These are phyloP conservation scores for Linderniella brevidens DNA, from an alignment of 257 asterid species.

Conservation along the genomic window DNA sequence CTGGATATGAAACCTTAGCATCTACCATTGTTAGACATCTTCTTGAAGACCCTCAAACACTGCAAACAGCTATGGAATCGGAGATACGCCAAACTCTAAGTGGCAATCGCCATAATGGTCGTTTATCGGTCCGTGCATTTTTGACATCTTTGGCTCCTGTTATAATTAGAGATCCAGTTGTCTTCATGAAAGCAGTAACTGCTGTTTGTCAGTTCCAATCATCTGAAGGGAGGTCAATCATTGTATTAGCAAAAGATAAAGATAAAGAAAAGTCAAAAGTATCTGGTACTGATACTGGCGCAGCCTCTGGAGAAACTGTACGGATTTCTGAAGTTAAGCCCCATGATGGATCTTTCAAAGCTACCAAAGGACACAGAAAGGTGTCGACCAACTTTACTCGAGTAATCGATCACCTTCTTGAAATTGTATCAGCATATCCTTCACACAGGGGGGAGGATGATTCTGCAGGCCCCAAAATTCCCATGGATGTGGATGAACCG, in stretches of 20 bases:
- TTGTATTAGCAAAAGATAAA: slow-evolving; percentile 57
- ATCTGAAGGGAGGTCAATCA: slow-evolving; percentile 73
- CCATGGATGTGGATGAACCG: slow-evolving; percentile 90
- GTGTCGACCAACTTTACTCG: slow-evolving; percentile 69
- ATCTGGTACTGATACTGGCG: slow-evolving; percentile 44
- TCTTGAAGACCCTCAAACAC: slow-evolving; percentile 91
- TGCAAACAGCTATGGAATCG: slow-evolving; percentile 94
- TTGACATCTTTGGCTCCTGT: slow-evolving; percentile 92
- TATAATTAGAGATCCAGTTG: slow-evolving; percentile 79
- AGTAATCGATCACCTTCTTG: slow-evolving; percentile 88
- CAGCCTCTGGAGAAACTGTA: slow-evolving; percentile 35
- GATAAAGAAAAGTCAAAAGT: slow-evolving; percentile 51
- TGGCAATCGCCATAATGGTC: slow-evolving; percentile 74
- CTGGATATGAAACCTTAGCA: slow-evolving; percentile 85
- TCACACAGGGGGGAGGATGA: slow-evolving; percentile 23
- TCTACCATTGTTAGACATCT: slow-evolving; percentile 90
- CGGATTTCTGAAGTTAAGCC: slow-evolving; percentile 57
- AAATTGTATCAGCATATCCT: slow-evolving; percentile 59
- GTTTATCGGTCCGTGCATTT: slow-evolving; percentile 51
- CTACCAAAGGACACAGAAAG: slow-evolving; percentile 69
- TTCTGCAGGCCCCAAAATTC: slow-evolving; percentile 19
- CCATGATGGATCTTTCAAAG: slow-evolving; percentile 61
- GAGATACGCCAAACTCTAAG: slow-evolving; percentile 85
- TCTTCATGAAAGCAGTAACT: slow-evolving; percentile 77
- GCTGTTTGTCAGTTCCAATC: slow-evolving; percentile 84